These are phyloP conservation scores for Albizia julibrissin DNA, from an alignment of 306 rosid genomes.

Conservation along the genomic window DNA sequence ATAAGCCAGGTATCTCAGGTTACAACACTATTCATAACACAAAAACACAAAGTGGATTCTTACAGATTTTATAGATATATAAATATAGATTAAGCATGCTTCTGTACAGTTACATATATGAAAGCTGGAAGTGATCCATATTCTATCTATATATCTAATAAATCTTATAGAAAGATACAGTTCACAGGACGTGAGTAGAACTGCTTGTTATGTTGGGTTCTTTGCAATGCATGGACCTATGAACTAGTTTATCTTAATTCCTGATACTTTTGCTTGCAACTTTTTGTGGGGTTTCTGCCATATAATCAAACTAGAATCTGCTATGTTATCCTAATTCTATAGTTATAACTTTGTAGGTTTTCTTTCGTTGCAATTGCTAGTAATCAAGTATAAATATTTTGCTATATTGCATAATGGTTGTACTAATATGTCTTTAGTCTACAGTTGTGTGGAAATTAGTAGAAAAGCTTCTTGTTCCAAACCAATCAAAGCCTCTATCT, in stretches of 20 bases:
- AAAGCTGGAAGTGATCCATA: not conserved
- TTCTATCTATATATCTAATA: not conserved
- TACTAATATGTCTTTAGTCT: constrained; percentile 78
- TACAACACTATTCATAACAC: not conserved
- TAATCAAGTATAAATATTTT: constrained; percentile 8
- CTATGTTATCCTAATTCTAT: not conserved
- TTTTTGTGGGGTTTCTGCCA: not conserved
- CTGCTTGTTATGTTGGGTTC: not conserved
- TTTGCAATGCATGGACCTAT: not conserved
- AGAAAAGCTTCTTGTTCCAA: constrained; percentile 73
- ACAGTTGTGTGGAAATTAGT: constrained; percentile 97
- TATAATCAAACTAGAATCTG: not conserved
- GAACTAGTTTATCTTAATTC: not conserved
- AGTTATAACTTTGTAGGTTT: constrained; percentile 11
- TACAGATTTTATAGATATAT: not conserved
- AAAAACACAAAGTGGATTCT: not conserved
- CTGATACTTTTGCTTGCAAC: not conserved
- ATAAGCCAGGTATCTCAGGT: not conserved
- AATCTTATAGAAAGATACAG: not conserved
- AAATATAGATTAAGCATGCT: not conserved
- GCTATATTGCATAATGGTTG: constrained; percentile 39
- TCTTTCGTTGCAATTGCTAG: constrained; percentile 19
- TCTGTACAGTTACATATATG: not conserved
- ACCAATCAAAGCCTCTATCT: constrained; percentile 49
- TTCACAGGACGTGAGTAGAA: not conserved